These are phyloP conservation scores for Alternaria postmessia DNA, from an alignment of 2,329 filamentous ascomycete genomes.

Conservation along the genomic window DNA sequence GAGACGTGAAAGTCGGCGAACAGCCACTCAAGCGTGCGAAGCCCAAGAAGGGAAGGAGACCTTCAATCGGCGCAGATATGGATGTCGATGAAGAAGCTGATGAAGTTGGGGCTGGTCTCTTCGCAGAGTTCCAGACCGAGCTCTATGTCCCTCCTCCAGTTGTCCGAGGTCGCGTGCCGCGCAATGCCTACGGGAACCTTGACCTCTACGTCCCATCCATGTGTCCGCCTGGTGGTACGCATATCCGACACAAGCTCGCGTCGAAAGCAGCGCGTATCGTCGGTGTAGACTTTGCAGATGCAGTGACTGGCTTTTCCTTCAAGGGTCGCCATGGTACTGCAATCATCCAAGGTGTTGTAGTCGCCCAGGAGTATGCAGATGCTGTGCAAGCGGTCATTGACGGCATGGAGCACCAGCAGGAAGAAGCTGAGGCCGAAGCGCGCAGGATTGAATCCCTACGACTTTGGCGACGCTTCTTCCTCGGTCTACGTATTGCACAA, in stretches of 20 bases:
- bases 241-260: constrained; percentile 66
- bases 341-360: constrained; percentile 78
- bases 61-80: constrained; percentile 38
- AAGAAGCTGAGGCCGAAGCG: constrained; percentile 67
- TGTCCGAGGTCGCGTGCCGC: constrained; percentile 72
- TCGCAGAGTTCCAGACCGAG: constrained; percentile 69
- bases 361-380: constrained; percentile 74
- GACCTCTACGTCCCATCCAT: constrained; percentile 71
- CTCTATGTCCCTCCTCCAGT: constrained; percentile 80
- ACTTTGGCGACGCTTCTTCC: constrained; percentile 67
- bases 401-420: constrained; percentile 71
- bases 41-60: constrained; percentile 42
- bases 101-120: constrained; percentile 62
- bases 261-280: constrained; percentile 76
- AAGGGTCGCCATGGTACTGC: constrained; percentile 86
- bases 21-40: constrained; percentile 77
- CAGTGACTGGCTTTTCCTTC: constrained; percentile 90
- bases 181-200: constrained; percentile 69
- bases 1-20: constrained; percentile 77
- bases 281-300: constrained; percentile 85
- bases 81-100: constrained; percentile 49
- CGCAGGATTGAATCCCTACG: constrained; percentile 60
- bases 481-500: constrained; percentile 74
- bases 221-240: constrained; percentile 67
- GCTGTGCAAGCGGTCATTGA: constrained; percentile 74